These are phyloP conservation scores for Vachellia pachyceras DNA, from an alignment of 306 rosid species.

Conservation along the genomic window DNA sequence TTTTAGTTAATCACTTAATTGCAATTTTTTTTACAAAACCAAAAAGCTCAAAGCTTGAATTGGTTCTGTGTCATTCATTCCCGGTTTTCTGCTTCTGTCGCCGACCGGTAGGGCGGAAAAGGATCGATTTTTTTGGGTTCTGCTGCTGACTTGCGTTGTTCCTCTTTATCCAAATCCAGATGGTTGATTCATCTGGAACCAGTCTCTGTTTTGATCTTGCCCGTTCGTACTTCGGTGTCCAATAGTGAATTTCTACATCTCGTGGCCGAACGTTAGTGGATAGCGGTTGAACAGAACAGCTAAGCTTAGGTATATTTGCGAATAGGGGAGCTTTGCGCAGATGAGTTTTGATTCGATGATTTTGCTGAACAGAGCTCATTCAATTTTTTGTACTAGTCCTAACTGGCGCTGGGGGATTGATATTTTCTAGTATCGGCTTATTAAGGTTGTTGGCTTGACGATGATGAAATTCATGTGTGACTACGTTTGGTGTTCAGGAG, in stretches of 20 bases:
- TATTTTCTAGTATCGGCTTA: slow-evolving; percentile 32
- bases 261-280: too few species aligned
- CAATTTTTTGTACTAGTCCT: slow-evolving; percentile 12
- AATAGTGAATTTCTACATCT: neutral
- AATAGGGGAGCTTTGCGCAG: slow-evolving; percentile 22
- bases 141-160: slow-evolving; percentile 53
- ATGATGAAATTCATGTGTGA: neutral
- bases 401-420: slow-evolving; percentile 10
- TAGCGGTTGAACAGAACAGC: neutral
- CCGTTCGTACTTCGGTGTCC: slow-evolving; percentile 4
- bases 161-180: slow-evolving; percentile 26
- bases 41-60: neutral
- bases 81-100: neutral
- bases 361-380: slow-evolving; percentile 15
- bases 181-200: slow-evolving; percentile 13
- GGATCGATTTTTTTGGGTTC: neutral
- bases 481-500: slow-evolving; percentile 4
- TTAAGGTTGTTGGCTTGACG: neutral
- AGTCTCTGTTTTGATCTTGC: neutral
- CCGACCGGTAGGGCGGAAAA: neutral
- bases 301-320: neutral
- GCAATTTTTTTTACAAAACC: neutral
- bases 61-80: neutral
- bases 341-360: slow-evolving; percentile 46
- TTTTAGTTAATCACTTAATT: slow-evolving; percentile 7